phyloP scores from a whole-genome alignment of 1,284 basidiomycete genomes.

The Xanthoconium separans region DNA sequence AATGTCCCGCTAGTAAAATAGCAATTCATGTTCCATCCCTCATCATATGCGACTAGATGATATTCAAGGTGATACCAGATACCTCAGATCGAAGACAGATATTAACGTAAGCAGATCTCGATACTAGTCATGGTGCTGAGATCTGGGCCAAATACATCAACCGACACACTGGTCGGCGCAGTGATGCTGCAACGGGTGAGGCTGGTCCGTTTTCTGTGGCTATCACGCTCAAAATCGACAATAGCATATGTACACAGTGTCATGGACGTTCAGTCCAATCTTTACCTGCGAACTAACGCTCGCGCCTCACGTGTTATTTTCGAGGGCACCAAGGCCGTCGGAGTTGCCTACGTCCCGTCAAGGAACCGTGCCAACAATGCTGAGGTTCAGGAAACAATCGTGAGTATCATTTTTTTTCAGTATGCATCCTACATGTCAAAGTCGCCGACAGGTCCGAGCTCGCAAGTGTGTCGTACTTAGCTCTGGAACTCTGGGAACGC shows the following conservation, averaged over 20 bases:
- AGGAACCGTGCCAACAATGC: conserved; percentile 57
- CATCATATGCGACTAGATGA: conserved; percentile 46
- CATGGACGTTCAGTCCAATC: conserved; percentile 64
- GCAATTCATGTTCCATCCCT: background rate
- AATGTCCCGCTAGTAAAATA: background rate
- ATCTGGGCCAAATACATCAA: conserved; percentile 80
- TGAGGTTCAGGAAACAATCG: conserved; percentile 58
- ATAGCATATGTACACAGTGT: conserved; percentile 69
- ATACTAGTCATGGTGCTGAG: conserved; percentile 63
- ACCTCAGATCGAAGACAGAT: background rate
- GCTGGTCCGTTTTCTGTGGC: background rate
- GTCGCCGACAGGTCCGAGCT: conserved; percentile 42
- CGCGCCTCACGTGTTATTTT: conserved; percentile 70
- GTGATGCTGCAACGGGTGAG: conserved; percentile 66
- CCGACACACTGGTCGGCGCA: conserved; percentile 67
- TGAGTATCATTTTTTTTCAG: conserved; percentile 16
- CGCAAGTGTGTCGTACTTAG: conserved; percentile 65
- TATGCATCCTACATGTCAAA: background rate
- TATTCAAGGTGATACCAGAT: conserved; percentile 47
- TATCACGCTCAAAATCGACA: background rate
- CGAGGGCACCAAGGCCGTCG: conserved; percentile 69
- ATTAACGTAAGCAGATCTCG: conserved; percentile 42
- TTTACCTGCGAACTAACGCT: conserved; percentile 61
- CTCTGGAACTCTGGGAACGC: conserved; percentile 66
- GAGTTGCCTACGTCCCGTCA: conserved; percentile 66